Conservation (phyloP, 345 rosid genomes). For the Trapa bicornis region DNA sequence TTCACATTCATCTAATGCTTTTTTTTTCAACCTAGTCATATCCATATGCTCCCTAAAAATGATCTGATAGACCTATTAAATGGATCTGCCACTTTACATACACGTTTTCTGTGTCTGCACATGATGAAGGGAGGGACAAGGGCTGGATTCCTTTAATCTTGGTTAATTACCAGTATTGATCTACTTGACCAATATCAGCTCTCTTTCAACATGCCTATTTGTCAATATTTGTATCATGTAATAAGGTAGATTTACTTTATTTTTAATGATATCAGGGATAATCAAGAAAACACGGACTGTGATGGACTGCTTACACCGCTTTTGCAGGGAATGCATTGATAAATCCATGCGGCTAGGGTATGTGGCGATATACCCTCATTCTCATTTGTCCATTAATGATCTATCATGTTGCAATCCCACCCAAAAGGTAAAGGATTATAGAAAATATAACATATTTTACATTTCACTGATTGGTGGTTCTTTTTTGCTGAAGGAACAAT, state of each 20-base stretch:
- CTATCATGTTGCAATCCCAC: neutral
- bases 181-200: neutral
- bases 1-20: neutral
- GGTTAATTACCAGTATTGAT: neutral
- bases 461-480: conserved; percentile 1
- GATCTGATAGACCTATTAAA: neutral
- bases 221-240: neutral
- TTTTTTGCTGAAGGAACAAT: conserved; percentile 48
- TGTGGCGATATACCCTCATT: conserved; percentile 5
- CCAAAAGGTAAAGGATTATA: neutral
- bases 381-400: neutral
- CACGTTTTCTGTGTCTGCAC: neutral
- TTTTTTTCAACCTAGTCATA: neutral
- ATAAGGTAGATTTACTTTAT: neutral
- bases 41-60: neutral
- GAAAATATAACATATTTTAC: neutral
- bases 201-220: neutral
- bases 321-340: conserved; percentile 93
- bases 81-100: neutral
- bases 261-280: conserved; percentile 43
- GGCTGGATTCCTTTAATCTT: neutral
- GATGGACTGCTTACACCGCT: conserved; percentile 92
- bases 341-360: conserved; percentile 97
- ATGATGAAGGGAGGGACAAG: neutral
- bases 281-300: conserved; percentile 91